Base-by-base conservation (phyloP, 2,329 filamentous ascomycete genomes). In the Penicillium sp. region DNA sequence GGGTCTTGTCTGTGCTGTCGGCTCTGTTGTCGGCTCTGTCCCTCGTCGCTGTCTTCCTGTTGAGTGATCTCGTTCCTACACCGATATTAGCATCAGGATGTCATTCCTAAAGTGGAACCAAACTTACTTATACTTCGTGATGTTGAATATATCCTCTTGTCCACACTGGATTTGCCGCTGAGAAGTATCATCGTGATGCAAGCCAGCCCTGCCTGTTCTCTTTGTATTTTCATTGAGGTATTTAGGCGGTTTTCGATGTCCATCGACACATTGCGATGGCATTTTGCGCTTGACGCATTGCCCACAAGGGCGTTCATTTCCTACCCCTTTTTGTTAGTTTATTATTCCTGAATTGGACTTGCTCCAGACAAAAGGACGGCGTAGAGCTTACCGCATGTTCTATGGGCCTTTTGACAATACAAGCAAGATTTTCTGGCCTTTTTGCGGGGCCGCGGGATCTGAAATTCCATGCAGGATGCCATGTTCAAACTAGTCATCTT, bases 321-420 rank as follows among this genome's bases (percentile, higher is more conserved):
- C 58, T 60, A 30, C 7, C 12, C 3, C 9, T 1, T 16, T n/a
- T 30, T 28, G n/a, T 58, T 3, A 56, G 48, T 17, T 26, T 7
- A 14, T 12, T 14, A 4, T 37, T 7, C n/a, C 12, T 16, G 1
- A n/a, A 30, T 4, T 45, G 14, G 7, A 1, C 10, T 31, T 25
- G 16, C 9, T 36, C 19, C 5, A 16, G 7, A 28, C 6, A 17
- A 12, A 11, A 17, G 8, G 22, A 8, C 3, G 1, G 10, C 17
- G 11, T 17, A 0, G 1, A 6, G n/a, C 56, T 25, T 42, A 59
- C 58, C 56, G 35, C 58, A 60, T 31, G 58, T 59, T 48, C 56
- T 58, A 16, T 59, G 58, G 17, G 56, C 50, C 35, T 44, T 49
- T 36, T 56, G 58, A 8, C 58, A 60, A 30, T 59, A 51, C 8